Base-by-base conservation (phyloP, 306 rosid genomes). In the Cicer arietinum region DNA sequence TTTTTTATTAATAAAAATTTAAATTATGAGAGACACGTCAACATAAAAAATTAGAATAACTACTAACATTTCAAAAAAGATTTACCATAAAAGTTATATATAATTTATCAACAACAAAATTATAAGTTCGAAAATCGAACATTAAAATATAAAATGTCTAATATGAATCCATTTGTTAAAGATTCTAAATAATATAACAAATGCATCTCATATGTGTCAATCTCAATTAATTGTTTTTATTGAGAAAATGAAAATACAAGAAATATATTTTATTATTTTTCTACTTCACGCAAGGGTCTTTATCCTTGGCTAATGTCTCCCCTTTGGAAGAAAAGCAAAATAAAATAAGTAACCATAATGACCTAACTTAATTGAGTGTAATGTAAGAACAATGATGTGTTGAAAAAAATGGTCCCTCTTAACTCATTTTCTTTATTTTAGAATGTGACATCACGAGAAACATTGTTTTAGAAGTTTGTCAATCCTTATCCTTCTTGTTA, bases 281-380 rank as follows among this genome's bases (percentile, higher is more conserved):
- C 67, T 62, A 68, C 44, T 58, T 73, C 83, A 81, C 88, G 86
- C 84, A 61, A 85, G 75, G 80, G 86, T 82, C 82, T 4, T 37
- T 71, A 74, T 82, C 80, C 30, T 3, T 69, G 72, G 57, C 77
- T 71, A 30, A 40, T 78, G 77, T 69, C 74, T 78, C 79, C 60
- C 8, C 10, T 47, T 44, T 8, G 58, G 84, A 71, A 79, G 75
- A 76, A 82, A 79, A 79, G 57, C 40, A 66, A 74, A 74, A 69
- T 40, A 56, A 73, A 80, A 41, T 10, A 78, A 63, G 61, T 1
- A 65, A 75, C 65, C 60, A 25, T 39, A 44, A 17, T 76, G 9
- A 76, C 77, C 82, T 75, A 79, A 76, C 67, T 66, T 66, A 85
- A 22, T 81, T 80, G 88, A 80, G 80, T 77, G 77, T 53, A 63